Evolutionary conservation across 1,284 basidiomycete species (phyloP), one percentile per base, ranked within the genome.

Genomic region (Sphaerobolus stellatus): DNA sequence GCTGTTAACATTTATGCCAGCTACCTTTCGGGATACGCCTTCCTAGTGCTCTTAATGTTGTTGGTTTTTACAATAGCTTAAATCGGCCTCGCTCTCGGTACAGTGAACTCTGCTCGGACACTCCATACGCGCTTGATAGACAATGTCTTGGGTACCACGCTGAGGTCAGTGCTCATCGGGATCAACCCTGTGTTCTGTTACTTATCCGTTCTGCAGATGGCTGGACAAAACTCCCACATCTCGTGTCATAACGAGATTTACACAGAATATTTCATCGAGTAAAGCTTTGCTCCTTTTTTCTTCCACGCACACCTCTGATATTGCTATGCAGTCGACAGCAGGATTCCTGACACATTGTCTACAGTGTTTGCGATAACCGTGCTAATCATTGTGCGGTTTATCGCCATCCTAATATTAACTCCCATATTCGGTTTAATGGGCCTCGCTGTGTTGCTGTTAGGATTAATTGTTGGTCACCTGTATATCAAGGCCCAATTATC

Each of bases 221-320:
- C 67, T 82, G 22, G 81, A 84, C 61, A 70, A 71, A 14, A 82
- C 80, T 3, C 82, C 82, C 0, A 75, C 77, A 4, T 80, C 80
- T 24, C 71, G 81, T 29, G 77, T 83, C 48, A 74, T 82, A 54
- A 68, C 75, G 43, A 71, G 81, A 50, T 82, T 81, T 63, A 82
- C 81, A 16, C 79, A 80, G 56, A 81, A 83, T 61, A 81, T 83
- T 28, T 66, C 68, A 66, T 70, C 55, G 61, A 66, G 44, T 51
- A 51, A 45, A 25, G 18, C 7, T 31, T 7, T 46, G 18, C 6
- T 20, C 46, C 22, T 27, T 20, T 7, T 33, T 8, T 61, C 16
- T 60, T 62, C 28, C 62, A 61, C n/a, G n/a, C n/a, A 51, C 59
- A 60, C 50, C 57, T 59, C 44, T 58, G 58, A 59, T 61, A 69